Evolutionary conservation across 2,329 filamentous ascomycete species (phyloP).

Genomic region (Ceratocystis huliohia): DNA sequence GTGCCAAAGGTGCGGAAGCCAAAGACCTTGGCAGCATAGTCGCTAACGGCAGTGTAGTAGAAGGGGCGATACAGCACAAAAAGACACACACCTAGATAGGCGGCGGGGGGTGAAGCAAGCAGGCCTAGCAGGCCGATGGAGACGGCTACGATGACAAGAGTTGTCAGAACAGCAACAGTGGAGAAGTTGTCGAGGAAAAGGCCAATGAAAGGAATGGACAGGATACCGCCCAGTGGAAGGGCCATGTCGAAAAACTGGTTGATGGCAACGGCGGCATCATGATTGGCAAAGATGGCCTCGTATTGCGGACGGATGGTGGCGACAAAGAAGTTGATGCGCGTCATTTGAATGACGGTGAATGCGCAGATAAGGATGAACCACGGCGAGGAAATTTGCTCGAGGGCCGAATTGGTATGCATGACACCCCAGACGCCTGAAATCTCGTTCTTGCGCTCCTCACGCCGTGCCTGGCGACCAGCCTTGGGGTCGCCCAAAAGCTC

Average conservation of each 20-base stretch:
- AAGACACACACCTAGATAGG: constrained; percentile 61
- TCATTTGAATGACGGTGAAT: constrained; percentile 68
- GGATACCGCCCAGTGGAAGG: constrained; percentile 66
- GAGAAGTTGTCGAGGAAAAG: constrained; percentile 62
- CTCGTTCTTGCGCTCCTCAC: constrained; percentile 57
- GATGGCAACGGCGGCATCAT: constrained; percentile 49
- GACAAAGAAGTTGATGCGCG: constrained; percentile 84
- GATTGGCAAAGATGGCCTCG: constrained; percentile 55
- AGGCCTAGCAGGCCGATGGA: constrained; percentile 65
- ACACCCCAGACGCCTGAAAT: constrained; percentile 75
- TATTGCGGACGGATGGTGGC: constrained; percentile 78
- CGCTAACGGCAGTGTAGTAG: constrained; percentile 83
- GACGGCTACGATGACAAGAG: constrained; percentile 60
- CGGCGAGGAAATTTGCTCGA: constrained; percentile 60
- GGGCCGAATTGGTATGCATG: constrained; percentile 59
- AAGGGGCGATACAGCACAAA: constrained; percentile 80
- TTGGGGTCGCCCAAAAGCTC: constrained; percentile 53
- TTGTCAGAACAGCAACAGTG: constrained; percentile 56
- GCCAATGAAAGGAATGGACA: constrained; percentile 81
- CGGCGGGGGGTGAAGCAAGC: constrained; percentile 54
- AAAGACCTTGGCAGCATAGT: constrained; percentile 85
- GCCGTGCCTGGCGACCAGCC: constrained; percentile 49
- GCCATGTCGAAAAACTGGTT: constrained; percentile 75
- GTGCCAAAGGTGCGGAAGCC: constrained; percentile 85
- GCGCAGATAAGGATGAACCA: constrained; percentile 79